Evolutionary conservation across 768 basidiomycete species (phyloP).

Genomic region (Amanita pseudoporphyria): DNA sequence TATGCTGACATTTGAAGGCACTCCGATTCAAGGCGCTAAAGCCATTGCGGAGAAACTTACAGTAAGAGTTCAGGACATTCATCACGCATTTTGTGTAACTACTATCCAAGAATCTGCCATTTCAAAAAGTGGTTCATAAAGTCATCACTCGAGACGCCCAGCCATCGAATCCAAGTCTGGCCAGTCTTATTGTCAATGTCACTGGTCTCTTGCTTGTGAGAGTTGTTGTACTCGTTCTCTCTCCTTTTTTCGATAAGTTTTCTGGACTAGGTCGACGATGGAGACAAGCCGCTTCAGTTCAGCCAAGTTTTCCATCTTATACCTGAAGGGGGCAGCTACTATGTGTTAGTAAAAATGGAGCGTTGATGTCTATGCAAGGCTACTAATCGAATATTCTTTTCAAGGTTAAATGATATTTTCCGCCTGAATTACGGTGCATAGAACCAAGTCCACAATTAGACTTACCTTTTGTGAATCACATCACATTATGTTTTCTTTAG

Average conservation of each 20-base stretch:
- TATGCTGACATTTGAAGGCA: constrained; percentile 80
- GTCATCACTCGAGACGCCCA: constrained; percentile 83
- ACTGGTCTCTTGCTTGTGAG: constrained; percentile 77
- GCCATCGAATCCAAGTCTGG: constrained; percentile 53
- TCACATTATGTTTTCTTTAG: not conserved
- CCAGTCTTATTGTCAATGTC: constrained; percentile 70
- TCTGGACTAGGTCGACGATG: constrained; percentile 65
- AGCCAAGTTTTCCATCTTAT: constrained; percentile 92
- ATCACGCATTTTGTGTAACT: not conserved
- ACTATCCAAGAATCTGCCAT: constrained; percentile 54
- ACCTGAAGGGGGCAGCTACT: constrained; percentile 65
- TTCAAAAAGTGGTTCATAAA: constrained; percentile 72
- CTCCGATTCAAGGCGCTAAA: constrained; percentile 40
- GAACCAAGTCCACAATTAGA: constrained; percentile 5
- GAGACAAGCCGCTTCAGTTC: constrained; percentile 72
- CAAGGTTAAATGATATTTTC: constrained; percentile 84
- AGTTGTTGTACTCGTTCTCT: constrained; percentile 4
- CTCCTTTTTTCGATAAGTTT: not conserved
- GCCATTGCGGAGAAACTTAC: constrained; percentile 65
- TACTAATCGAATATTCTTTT: not conserved
- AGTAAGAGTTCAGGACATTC: constrained; percentile 28
- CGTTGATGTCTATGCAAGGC: not conserved
- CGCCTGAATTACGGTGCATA: constrained; percentile 65
- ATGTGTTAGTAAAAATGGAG: constrained; percentile 52
- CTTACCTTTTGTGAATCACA: not conserved